Evolutionary conservation across 2,329 filamentous ascomycete species (phyloP).

Genomic region (Epichloe brachyelytri): DNA sequence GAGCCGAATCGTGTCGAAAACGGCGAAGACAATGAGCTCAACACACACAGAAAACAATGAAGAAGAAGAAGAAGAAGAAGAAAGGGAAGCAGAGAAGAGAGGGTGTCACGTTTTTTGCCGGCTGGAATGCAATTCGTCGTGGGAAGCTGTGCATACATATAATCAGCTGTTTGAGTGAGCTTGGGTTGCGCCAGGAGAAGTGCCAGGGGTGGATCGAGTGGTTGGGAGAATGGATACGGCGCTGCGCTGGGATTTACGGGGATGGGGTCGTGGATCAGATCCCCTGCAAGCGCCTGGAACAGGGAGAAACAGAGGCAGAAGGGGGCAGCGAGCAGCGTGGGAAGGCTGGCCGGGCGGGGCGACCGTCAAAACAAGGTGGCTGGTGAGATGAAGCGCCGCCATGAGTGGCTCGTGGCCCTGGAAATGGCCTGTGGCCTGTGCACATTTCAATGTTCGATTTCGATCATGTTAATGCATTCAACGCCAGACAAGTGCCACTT

Average conservation of each 20-base stretch:
- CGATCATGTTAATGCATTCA: neutral
- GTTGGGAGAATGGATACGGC: neutral
- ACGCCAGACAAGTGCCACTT: neutral
- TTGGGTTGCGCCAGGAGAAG: neutral
- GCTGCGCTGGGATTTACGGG: neutral
- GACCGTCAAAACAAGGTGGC: constrained; percentile 19
- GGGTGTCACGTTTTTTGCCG: constrained; percentile 6
- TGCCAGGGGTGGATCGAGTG: neutral
- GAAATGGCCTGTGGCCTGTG: neutral
- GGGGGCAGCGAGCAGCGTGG: neutral
- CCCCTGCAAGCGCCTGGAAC: neutral
- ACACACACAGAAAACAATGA: neutral
- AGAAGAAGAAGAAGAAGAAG: neutral
- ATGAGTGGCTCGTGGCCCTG: neutral
- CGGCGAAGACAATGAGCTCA: constrained; percentile 1
- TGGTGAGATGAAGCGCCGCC: constrained; percentile 11
- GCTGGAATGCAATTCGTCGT: constrained; percentile 2
- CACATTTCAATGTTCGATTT: neutral
- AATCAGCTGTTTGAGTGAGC: neutral
- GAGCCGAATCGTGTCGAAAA: neutral
- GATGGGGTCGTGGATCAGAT: neutral
- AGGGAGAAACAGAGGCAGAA: neutral
- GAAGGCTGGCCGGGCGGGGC: constrained; percentile 12
- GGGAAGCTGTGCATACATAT: neutral
- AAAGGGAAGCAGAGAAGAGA: neutral